Percentiles rank a stretch among this genome's conserved stretches.
phyloP scores from a whole-genome alignment of 768 basidiomycete genomes.

The Lanmaoa pseudosensibilis region DNA sequence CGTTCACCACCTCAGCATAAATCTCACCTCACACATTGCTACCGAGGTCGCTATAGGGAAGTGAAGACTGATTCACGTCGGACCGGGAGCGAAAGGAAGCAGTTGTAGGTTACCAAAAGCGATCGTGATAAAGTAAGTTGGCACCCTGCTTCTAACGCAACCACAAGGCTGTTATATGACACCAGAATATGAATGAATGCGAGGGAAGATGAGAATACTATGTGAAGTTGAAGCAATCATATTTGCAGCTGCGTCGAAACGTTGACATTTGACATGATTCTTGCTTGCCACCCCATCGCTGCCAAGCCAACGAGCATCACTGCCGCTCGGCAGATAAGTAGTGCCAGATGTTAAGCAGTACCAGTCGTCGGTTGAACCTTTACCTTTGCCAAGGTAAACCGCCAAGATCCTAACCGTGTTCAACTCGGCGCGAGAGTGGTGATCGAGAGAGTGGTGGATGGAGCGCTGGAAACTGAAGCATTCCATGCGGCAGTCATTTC shows the following conservation, averaged over 20 bases:
- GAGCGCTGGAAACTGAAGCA: not conserved
- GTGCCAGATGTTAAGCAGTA: not conserved
- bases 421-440: not conserved
- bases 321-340: not conserved
- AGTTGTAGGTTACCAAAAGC: not conserved
- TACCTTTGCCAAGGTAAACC: not conserved
- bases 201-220: not conserved
- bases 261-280: not conserved
- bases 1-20: not conserved
- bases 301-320: not conserved
- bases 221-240: not conserved
- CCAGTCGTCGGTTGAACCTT: too few species aligned
- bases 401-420: not conserved
- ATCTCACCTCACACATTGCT: not conserved
- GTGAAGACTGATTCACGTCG: not conserved
- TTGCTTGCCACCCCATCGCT: not conserved
- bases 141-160: slow-evolving; percentile 1
- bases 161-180: slow-evolving; percentile 2
- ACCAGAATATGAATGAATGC: not conserved
- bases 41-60: not conserved
- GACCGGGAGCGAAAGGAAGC: not conserved
- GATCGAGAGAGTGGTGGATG: not conserved
- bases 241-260: not conserved
- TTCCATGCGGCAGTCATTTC: slow-evolving; percentile 26
- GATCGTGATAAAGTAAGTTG: not conserved